Percentiles rank a stretch among this genome's conserved stretches.
phyloP scores from a whole-genome alignment of 2,329 filamentous ascomycete species.

The Macroventuria anomochaeta region DNA sequence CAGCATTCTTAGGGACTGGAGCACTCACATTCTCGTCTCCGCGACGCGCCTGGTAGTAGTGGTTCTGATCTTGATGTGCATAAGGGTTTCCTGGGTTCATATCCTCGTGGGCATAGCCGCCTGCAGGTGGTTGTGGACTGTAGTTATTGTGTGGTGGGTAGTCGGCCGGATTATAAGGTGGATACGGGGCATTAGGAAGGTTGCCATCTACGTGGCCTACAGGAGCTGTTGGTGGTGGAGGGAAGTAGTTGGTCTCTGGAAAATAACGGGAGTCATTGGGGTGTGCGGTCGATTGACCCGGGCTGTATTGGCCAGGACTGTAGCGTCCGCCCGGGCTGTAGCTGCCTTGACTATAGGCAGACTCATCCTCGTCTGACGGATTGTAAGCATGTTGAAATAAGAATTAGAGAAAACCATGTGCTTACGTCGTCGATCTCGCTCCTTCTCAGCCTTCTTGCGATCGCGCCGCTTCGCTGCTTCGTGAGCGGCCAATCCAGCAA shows the following conservation, averaged over 20 bases:
- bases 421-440: conserved; percentile 59
- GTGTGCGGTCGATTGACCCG: conserved; percentile 44
- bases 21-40: conserved; percentile 60
- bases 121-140: conserved; percentile 36
- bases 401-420: conserved; percentile 23
- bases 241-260: conserved; percentile 57
- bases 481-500: conserved; percentile 63
- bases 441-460: conserved; percentile 61
- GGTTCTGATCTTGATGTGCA: conserved; percentile 30
- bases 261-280: conserved; percentile 49
- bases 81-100: conserved; percentile 38
- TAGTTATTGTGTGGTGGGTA: conserved; percentile 45
- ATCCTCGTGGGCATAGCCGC: conserved; percentile 38
- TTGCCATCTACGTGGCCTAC: conserved; percentile 37
- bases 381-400: conserved; percentile 27
- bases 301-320: conserved; percentile 30
- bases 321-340: conserved; percentile 34
- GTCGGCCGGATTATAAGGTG: conserved; percentile 53
- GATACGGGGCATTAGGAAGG: conserved; percentile 35
- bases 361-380: conserved; percentile 43
- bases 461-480: conserved; percentile 64
- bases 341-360: conserved; percentile 44
- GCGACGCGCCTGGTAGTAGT: conserved; percentile 46
- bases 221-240: conserved; percentile 52
- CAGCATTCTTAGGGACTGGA: conserved; percentile 39